Base-by-base conservation (phyloP, 1,284 basidiomycete species). In the Melanopsichium pennsylvanicum region DNA sequence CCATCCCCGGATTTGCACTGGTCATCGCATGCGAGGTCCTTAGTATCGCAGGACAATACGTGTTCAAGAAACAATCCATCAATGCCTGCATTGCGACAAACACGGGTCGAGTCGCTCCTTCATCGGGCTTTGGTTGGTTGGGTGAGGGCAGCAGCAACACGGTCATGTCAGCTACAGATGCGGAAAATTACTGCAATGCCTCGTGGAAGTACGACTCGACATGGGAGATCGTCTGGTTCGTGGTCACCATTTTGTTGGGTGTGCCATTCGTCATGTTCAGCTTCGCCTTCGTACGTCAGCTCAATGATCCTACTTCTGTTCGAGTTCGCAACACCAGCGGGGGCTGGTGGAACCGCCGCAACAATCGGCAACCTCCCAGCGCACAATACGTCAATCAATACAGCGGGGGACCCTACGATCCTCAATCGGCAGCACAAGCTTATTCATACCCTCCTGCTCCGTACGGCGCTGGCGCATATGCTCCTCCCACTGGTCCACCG, bases 201-300 rank as follows among this genome's bases (percentile, higher is more conserved):
- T 37, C 35, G 27, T 76, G 72, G 71, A 67, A 36, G 32, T 57
- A 60, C 36, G 48, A 52, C 23, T 60, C 62, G 5, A 71, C 54
- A 19, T 72, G 71, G 73, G 38, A 52, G 34, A 74, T 75, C 18
- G 55, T 75, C 21, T 73, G 73, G 71, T 58, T 76, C 12, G 31
- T 76, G 37, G 57, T 75, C 26, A 64, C 67, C 5, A 19, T 64
- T 11, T 9, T 72, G 18, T 27, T 76, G 21, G 75, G 75, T 18
- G 23, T 64, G 9, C 57, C 74, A 4, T 75, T 76, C 31, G 63
- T 75, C 38, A 29, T 70, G 37, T 68, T 76, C 58, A 58, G 59
- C 67, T 76, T 76, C 21, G 71, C 60, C 4, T 76, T 73, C 38
- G 71, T 68, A 12, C 38, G 71, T 2, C 71, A 76, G 47, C 44